Conservation (phyloP, 2,329 filamentous ascomycete species). For the Metarhizium robertsii region DNA sequence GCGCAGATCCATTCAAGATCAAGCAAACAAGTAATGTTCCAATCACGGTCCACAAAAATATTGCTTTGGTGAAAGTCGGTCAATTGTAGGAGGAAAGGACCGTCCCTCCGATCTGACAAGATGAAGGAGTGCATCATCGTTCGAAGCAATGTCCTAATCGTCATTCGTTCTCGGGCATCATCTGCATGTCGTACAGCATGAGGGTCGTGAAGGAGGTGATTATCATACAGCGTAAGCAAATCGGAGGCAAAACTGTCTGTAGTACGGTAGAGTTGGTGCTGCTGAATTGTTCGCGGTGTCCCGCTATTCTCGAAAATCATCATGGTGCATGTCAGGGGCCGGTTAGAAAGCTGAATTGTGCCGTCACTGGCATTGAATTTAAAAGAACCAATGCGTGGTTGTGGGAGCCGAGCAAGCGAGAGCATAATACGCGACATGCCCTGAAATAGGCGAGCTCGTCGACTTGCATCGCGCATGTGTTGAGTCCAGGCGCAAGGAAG, state of each 20-base stretch:
- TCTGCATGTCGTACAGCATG: conserved; percentile 15
- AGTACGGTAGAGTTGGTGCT: conserved; percentile 19
- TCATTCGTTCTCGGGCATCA: conserved; percentile 20
- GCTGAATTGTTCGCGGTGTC: conserved; percentile 20
- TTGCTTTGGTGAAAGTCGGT: conserved; percentile 25
- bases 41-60: conserved; percentile 24
- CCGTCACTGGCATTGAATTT: conserved; percentile 13
- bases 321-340: conserved; percentile 10
- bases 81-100: conserved; percentile 18
- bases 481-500: conserved; percentile 13
- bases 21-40: conserved; percentile 22
- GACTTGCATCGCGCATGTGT: conserved; percentile 5
- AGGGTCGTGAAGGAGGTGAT: conserved; percentile 16
- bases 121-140: conserved; percentile 17
- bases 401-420: conserved; percentile 10
- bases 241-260: conserved; percentile 18
- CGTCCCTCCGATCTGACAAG: conserved; percentile 10
- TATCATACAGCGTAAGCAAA: conserved; percentile 18
- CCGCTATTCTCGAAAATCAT: conserved; percentile 22
- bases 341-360: conserved; percentile 20
- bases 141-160: conserved; percentile 15
- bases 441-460: conserved; percentile 9
- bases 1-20: conserved; percentile 25
- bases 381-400: conserved; percentile 13
- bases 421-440: conserved; percentile 14